Base-by-base conservation (phyloP, 2,329 filamentous ascomycete genomes). In the Mycosphaerella arachidis region DNA sequence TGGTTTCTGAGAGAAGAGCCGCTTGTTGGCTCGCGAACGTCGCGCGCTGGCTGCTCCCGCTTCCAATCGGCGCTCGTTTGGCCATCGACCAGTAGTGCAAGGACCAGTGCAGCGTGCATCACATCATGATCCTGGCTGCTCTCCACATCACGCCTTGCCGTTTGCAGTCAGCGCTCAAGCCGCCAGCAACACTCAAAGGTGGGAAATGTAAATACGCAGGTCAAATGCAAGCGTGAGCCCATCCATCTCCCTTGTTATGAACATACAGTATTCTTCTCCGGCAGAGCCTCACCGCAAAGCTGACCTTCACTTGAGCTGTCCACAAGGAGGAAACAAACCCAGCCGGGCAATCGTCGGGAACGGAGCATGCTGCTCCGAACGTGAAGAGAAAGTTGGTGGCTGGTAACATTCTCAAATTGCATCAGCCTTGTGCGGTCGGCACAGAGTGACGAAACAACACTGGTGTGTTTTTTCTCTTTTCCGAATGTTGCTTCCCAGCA, bases 21-120 rank as follows among this genome's bases (percentile, higher is more conserved):
- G 53, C 18, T 46, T 46, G 56, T 46, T 53, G 48, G 48, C 50
- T 52, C 56, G 56, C 33, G 12, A 35, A 33, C 6, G 51, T 20
- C 31, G 30, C 31, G 37, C 40, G 13, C 37, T n/a, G 40, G 40
- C 16, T n/a, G 40, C 40, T n/a, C 13, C 18, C 18, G 40, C 40
- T 16, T 35, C 31, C 31, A 43, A 43, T 43, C 40, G 40, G 50
- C 18, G 29, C 29, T 33, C 50, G 50, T 33, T 24, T 53, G 13
- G 29, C 52, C 33, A 35, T 18, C 18, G 33, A 20, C 31, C 33
- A 35, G 40, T n/a, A n/a, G 46, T 37, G 29, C 35, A 48, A 48
- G 40, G 46, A 43, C 37, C n/a, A n/a, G n/a, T n/a, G n/a, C n/a
- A n/a, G n/a, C n/a, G n/a, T n/a, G n/a, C n/a, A n/a, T n/a, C n/a